Conservation (phyloP, 2,329 filamentous ascomycete genomes). For the Thermothelomyces thermophilus region DNA sequence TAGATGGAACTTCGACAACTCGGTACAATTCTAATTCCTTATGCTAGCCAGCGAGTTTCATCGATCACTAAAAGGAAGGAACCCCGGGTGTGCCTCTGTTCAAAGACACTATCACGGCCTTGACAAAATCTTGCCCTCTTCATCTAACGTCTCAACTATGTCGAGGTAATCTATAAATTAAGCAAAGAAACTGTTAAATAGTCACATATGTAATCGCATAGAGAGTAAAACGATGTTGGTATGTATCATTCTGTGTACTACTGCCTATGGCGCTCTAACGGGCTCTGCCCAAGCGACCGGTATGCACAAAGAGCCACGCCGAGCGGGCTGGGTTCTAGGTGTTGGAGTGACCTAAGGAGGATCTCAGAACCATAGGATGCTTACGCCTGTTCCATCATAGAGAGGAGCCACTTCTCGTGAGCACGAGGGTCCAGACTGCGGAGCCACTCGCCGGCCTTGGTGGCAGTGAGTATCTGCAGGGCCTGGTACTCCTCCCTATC, state of each 20-base stretch:
- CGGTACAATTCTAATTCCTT: too few species aligned
- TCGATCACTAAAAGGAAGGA: too few species aligned
- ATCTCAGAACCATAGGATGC: background rate
- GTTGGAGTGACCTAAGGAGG: background rate
- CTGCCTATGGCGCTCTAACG: background rate
- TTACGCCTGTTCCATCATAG: constrained; percentile 19
- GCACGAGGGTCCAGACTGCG: constrained; percentile 12
- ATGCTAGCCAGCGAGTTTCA: too few species aligned
- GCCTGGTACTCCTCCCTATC: constrained; percentile 15
- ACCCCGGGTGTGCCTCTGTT: too few species aligned
- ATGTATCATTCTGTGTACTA: constrained; percentile 12
- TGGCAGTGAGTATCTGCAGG: constrained; percentile 16
- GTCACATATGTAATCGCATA: too few species aligned
- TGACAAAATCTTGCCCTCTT: too few species aligned
- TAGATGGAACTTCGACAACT: too few species aligned
- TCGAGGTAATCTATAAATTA: background rate
- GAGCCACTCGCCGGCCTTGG: constrained; percentile 19
- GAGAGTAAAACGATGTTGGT: background rate
- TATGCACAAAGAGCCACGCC: constrained; percentile 4
- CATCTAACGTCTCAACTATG: too few species aligned
- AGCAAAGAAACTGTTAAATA: background rate
- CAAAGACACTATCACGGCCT: too few species aligned
- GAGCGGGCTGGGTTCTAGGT: background rate
- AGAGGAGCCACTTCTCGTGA: constrained; percentile 24
- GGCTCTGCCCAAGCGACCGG: constrained; percentile 1